Percentiles rank a stretch among this genome's conserved stretches.
Evolutionary conservation across 148 eudicot species (phyloP).

Genomic region (Rhododendron henanense): DNA sequence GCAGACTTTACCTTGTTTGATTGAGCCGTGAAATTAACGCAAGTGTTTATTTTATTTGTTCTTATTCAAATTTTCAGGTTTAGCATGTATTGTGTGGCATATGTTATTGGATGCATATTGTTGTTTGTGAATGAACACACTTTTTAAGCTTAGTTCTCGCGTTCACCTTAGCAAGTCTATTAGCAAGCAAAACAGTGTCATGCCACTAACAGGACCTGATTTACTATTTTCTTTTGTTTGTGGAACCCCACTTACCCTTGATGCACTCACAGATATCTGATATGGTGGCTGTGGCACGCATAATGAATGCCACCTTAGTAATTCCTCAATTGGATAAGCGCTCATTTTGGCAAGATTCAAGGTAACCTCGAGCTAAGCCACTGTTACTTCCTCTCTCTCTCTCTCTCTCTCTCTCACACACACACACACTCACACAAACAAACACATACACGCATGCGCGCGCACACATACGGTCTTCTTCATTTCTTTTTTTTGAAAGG

Average conservation of each 20-base stretch:
- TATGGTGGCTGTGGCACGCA: slow-evolving; percentile 92
- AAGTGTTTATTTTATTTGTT: neutral
- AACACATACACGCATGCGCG: neutral
- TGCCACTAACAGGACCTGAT: neutral
- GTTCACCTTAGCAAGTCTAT: neutral
- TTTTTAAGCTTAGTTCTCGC: neutral
- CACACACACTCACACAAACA: neutral
- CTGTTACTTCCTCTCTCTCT: neutral
- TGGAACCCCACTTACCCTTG: neutral
- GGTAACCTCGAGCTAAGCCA: slow-evolving; percentile 32
- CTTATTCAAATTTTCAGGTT: neutral
- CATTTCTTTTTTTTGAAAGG: neutral
- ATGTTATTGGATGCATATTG: neutral
- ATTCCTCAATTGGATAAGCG: slow-evolving; percentile 85
- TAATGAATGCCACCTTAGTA: slow-evolving; percentile 85
- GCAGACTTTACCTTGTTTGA: neutral
- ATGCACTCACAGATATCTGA: slow-evolving; percentile 65
- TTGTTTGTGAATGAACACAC: slow-evolving; percentile 1
- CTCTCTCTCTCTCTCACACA: slow-evolving; percentile 6
- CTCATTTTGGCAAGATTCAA: slow-evolving; percentile 92
- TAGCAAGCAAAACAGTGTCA: neutral
- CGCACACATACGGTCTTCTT: neutral
- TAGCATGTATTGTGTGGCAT: neutral
- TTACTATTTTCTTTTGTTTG: neutral
- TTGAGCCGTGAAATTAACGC: neutral